Evolutionary conservation across 2,329 filamentous ascomycete species (phyloP), one percentile per base, ranked within the genome.

Genomic region (Pseudocercospora fuligena): DNA sequence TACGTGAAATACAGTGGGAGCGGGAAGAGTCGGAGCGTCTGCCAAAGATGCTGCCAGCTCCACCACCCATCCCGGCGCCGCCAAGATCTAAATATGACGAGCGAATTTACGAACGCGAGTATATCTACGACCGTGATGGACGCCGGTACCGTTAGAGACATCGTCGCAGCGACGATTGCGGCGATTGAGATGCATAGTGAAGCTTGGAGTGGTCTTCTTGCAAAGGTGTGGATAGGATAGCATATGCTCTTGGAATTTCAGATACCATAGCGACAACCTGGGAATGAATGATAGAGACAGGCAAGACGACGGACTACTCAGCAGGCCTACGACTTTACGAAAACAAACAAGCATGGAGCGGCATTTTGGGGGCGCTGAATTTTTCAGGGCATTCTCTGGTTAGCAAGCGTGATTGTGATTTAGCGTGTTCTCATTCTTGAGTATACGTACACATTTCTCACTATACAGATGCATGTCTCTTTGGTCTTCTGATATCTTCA

Each of bases 41-140:
- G 47, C 79, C 73, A 12, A 76, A 79, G 61, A 73, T 77, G 67
- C 74, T 79, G 12, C 75, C 77, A 31, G 69, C 73, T 14, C 72
- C 75, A 27, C 83, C 85, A 21, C 83, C 82, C 5, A 56, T 70
- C 9, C 77, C 84, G 84, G 72, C 74, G 19, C 73, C 74, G 16
- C 70, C 74, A 56, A 66, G 71, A 70, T 71, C 72, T 60, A 84
- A 83, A 70, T 88, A 89, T 47, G 89, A 91, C 62, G 88, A 91
- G 72, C 82, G 85, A 23, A 83, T 90, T 70, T 86, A 88, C 67
- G 90, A 92, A 80, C 86, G 88, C 33, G 90, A 92, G 75, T 83
- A 92, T 62, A 79, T 89, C 58, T 90, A 88, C 72, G 90, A 92
- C 69, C 68, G 74, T n/a, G 73, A 76, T 36, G 71, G 69, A 23